Evolutionary conservation across 495 filamentous ascomycete species (phyloP).

Genomic region (Penicillium lividum): DNA sequence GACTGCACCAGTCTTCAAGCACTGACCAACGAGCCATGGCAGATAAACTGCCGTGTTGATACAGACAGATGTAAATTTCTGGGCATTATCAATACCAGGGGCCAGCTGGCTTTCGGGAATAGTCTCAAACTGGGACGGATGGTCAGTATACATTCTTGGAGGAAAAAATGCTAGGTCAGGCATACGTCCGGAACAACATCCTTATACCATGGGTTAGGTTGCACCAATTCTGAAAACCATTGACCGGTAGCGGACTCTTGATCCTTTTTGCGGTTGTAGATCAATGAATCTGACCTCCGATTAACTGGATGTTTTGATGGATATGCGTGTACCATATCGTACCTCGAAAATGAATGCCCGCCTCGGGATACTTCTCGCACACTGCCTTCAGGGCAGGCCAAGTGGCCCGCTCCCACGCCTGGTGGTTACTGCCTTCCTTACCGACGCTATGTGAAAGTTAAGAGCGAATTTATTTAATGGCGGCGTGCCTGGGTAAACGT

Average conservation of each 20-base stretch:
- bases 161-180: background rate
- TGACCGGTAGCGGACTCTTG: slow-evolving; percentile 45
- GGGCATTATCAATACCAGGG: slow-evolving; percentile 65
- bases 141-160: slow-evolving; percentile 10
- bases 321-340: slow-evolving; percentile 13
- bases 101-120: slow-evolving; percentile 58
- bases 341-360: slow-evolving; percentile 88
- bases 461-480: background rate
- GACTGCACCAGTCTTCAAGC: slow-evolving; percentile 65
- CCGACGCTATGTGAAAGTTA: slow-evolving; percentile 48
- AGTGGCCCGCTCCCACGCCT: slow-evolving; percentile 63
- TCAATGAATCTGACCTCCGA: slow-evolving; percentile 42
- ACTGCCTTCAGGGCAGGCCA: slow-evolving; percentile 68
- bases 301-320: slow-evolving; percentile 1
- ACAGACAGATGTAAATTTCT: slow-evolving; percentile 78
- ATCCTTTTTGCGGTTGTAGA: slow-evolving; percentile 69
- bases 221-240: slow-evolving; percentile 65
- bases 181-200: slow-evolving; percentile 70
- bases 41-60: slow-evolving; percentile 90
- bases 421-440: slow-evolving; percentile 49
- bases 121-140: slow-evolving; percentile 49
- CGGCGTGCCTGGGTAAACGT: slow-evolving; percentile 20
- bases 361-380: slow-evolving; percentile 73
- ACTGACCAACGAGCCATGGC: slow-evolving; percentile 77
- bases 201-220: slow-evolving; percentile 79